phyloP scores from a whole-genome alignment of 2,329 filamentous ascomycete species.

The Cercospora sp. region DNA sequence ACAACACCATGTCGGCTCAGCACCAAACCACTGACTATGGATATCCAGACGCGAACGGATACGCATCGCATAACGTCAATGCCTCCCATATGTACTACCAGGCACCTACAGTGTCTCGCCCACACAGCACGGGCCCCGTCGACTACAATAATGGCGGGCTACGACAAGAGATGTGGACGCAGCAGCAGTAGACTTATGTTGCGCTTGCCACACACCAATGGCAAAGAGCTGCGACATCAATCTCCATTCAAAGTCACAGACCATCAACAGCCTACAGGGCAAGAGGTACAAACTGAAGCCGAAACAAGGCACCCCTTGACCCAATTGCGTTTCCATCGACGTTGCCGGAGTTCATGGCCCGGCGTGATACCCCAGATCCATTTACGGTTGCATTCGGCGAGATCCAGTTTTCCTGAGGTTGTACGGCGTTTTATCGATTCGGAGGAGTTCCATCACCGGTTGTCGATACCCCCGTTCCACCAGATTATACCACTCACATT shows the following conservation, averaged over 20 bases:
- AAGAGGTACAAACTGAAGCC: conserved; percentile 1
- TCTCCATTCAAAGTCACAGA: background rate
- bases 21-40: conserved; percentile 72
- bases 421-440: conserved; percentile 21
- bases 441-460: conserved; percentile 18
- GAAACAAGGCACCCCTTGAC: background rate
- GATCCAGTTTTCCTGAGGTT: conserved; percentile 21
- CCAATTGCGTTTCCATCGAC: conserved; percentile 27
- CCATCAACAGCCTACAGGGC: background rate
- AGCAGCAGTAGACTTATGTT: conserved; percentile 33
- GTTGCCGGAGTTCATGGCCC: conserved; percentile 30
- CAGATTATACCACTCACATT: conserved; percentile 23
- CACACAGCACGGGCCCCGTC: conserved; percentile 66
- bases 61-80: conserved; percentile 49
- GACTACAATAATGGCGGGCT: conserved; percentile 58
- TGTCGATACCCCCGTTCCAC: conserved; percentile 19
- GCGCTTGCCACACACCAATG: background rate
- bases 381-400: conserved; percentile 27
- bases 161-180: conserved; percentile 55
- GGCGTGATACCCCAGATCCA: conserved; percentile 32
- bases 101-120: conserved; percentile 66
- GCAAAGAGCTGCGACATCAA: background rate
- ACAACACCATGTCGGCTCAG: conserved; percentile 71
- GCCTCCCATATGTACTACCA: conserved; percentile 77
- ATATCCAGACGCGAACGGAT: conserved; percentile 57